phyloP scores from a whole-genome alignment of 345 rosid species.

The Anastatica hierochuntica region DNA sequence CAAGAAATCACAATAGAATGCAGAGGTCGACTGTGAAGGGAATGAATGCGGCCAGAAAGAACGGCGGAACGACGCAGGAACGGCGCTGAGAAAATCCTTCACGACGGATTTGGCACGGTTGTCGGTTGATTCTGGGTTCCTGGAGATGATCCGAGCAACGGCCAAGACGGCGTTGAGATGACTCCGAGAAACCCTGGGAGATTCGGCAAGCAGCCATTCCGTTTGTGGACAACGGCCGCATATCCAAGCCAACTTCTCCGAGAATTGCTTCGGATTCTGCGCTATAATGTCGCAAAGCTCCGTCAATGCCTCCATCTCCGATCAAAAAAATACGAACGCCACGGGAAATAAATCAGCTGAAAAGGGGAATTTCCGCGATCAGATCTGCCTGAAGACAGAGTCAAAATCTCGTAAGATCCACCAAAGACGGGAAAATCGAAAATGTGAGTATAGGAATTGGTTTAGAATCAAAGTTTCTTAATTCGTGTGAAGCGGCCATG shows the following conservation, averaged over 20 bases:
- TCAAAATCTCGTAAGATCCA: slow-evolving; percentile 15
- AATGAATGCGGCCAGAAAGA: slow-evolving; percentile 90
- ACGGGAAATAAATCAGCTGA: no score
- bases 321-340: not conserved
- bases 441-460: not conserved
- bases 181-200: slow-evolving; percentile 67
- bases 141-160: slow-evolving; percentile 66
- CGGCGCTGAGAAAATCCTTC: slow-evolving; percentile 55
- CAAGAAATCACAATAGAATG: slow-evolving; percentile 60
- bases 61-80: slow-evolving; percentile 61
- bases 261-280: slow-evolving; percentile 62
- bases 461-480: not conserved
- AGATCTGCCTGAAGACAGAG: slow-evolving; percentile 22
- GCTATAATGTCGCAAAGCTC: slow-evolving; percentile 83
- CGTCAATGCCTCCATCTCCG: slow-evolving; percentile 67
- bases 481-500: slow-evolving; percentile 19
- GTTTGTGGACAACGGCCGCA: slow-evolving; percentile 88
- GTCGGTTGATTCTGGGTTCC: slow-evolving; percentile 37
- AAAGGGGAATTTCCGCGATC: slow-evolving; percentile 13
- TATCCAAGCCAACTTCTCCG: slow-evolving; percentile 77
- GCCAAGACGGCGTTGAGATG: slow-evolving; percentile 91
- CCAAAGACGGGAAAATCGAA: not conserved
- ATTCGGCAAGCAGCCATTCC: slow-evolving; percentile 46
- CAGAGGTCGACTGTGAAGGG: slow-evolving; percentile 38
- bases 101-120: slow-evolving; percentile 47